Percentiles rank a stretch among this genome's conserved stretches.
Conservation (phyloP, 352 stramenopile species). For the Pythium phragmiticola region DNA sequence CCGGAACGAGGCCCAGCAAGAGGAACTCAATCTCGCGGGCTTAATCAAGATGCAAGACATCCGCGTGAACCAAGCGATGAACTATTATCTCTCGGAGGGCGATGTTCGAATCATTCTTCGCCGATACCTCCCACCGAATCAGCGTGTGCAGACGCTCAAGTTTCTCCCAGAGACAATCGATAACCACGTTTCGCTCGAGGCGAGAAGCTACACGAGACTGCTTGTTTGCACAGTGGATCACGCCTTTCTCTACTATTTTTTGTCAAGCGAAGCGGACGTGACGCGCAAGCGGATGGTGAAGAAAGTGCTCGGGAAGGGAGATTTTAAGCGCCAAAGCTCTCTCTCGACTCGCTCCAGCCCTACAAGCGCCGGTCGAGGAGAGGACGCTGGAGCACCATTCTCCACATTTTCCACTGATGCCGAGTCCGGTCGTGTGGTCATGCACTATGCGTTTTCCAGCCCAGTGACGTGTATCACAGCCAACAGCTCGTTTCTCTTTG, state of each 20-base stretch:
- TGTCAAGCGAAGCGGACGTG: conserved; percentile 65
- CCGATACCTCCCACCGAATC: conserved; percentile 73
- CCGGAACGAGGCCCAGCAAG: conserved; percentile 71
- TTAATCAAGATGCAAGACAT: conserved; percentile 75
- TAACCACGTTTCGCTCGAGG: conserved; percentile 70
- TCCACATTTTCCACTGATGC: conserved; percentile 15
- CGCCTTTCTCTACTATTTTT: conserved; percentile 83
- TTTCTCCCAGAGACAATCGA: conserved; percentile 86
- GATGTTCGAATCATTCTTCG: conserved; percentile 73
- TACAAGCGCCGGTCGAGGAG: conserved; percentile 26
- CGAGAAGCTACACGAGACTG: conserved; percentile 73
- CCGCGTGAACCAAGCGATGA: conserved; percentile 78
- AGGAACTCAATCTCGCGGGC: conserved; percentile 70
- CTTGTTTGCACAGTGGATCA: conserved; percentile 61
- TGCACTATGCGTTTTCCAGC: conserved; percentile 79
- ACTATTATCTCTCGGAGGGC: conserved; percentile 59
- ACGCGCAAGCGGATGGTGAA: conserved; percentile 78
- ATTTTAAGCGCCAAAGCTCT: conserved; percentile 36
- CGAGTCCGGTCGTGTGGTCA: conserved; percentile 73
- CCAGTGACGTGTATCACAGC: conserved; percentile 62
- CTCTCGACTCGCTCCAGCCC: conserved; percentile 41
- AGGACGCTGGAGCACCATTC: conserved; percentile 36
- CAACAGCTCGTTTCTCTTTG: conserved; percentile 87
- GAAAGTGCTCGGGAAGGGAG: conserved; percentile 62
- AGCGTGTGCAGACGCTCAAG: conserved; percentile 59